Evolutionary conservation across 2,329 filamentous ascomycete species (phyloP).

Genomic region (Claviceps sp.): DNA sequence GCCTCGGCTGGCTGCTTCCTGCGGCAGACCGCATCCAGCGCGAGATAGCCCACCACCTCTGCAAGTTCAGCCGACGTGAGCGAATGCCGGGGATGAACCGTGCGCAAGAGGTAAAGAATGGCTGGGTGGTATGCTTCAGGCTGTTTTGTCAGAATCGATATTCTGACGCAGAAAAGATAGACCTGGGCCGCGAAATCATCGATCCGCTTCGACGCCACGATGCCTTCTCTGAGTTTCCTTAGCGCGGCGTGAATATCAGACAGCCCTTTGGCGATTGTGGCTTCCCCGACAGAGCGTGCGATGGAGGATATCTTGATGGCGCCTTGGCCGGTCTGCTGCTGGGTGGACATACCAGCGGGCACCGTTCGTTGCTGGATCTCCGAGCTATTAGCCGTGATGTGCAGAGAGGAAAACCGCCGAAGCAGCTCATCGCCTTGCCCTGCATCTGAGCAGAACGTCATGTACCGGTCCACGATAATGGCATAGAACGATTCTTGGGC

Average conservation of each 20-base stretch:
- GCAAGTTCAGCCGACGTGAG: constrained; percentile 60
- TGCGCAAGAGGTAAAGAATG: constrained; percentile 61
- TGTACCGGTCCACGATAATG: constrained; percentile 77
- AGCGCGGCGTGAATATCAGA: constrained; percentile 68
- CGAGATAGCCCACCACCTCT: constrained; percentile 68
- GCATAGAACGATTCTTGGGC: constrained; percentile 77
- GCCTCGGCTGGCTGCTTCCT: constrained; percentile 63
- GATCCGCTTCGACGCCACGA: constrained; percentile 62
- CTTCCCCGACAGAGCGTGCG: constrained; percentile 9
- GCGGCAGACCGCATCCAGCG: constrained; percentile 81
- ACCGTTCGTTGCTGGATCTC: not conserved
- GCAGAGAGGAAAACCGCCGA: constrained; percentile 57
- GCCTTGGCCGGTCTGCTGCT: not conserved
- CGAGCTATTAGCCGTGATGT: constrained; percentile 5
- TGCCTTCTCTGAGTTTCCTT: constrained; percentile 81
- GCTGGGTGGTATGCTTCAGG: constrained; percentile 86
- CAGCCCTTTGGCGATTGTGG: constrained; percentile 46
- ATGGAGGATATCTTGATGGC: not conserved
- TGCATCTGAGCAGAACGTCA: constrained; percentile 71
- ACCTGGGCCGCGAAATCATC: constrained; percentile 78
- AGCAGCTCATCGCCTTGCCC: constrained; percentile 61
- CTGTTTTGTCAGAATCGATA: constrained; percentile 67
- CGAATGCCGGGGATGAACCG: constrained; percentile 53
- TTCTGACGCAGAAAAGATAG: constrained; percentile 82
- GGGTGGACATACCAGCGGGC: not conserved